Conservation (phyloP, 306 rosid species). For the Argentina anserina region DNA sequence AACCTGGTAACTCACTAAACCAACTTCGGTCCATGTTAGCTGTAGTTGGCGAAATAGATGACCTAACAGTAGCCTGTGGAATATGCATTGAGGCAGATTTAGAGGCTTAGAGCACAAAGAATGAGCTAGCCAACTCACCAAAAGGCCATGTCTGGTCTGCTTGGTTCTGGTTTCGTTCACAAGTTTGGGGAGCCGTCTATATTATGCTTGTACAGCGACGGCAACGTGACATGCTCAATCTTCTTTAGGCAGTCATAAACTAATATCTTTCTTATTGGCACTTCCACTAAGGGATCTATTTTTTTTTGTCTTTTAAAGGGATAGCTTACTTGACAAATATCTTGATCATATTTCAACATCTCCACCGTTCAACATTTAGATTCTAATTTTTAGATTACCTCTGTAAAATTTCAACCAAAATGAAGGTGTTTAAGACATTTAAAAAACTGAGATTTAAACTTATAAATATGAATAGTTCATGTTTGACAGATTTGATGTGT, state of each 20-base stretch:
- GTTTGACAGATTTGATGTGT: too few species aligned
- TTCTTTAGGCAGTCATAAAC: neutral
- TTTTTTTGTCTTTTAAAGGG: too few species aligned
- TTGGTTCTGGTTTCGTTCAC: neutral
- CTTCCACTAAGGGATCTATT: too few species aligned
- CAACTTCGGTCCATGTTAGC: neutral
- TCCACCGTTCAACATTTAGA: too few species aligned
- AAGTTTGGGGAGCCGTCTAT: slow-evolving; percentile 3
- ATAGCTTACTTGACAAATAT: too few species aligned
- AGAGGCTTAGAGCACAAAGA: neutral
- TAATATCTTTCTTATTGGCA: too few species aligned
- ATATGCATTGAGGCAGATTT: neutral
- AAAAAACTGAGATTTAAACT: too few species aligned
- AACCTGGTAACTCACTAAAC: neutral
- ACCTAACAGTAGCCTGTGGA: neutral
- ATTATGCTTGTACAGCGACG: neutral
- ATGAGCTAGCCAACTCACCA: neutral
- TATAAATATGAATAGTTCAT: too few species aligned
- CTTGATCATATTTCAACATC: too few species aligned
- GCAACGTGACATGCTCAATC: neutral
- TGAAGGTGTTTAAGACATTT: too few species aligned
- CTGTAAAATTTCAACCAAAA: too few species aligned
- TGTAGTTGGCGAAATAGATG: neutral
- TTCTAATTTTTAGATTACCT: too few species aligned
- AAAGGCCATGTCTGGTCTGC: neutral